Base-by-base conservation (phyloP, 495 filamentous ascomycete species). In the Collariella sp. region DNA sequence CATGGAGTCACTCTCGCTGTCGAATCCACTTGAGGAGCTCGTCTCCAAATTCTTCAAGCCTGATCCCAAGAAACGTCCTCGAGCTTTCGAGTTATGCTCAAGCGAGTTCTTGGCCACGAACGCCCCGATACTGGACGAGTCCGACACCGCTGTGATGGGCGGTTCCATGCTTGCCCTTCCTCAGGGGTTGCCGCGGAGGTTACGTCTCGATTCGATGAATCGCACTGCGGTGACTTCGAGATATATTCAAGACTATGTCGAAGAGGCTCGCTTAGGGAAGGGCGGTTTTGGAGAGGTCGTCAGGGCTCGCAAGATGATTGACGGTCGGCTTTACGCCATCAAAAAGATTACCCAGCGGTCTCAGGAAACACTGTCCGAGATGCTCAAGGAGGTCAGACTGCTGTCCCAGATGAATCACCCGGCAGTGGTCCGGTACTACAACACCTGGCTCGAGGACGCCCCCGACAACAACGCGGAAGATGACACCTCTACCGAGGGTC, bases 231-330 rank as follows among this genome's bases (percentile, higher is more conserved):
- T 67, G 3, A 74, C 78, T 24, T 91, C 88, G 1, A 78, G 89
- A 41, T 98, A 96, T 62, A 76, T 74, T 31, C 84, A 85, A 62
- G 94, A 97, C 61, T 98, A 94, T 64, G 83, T 87, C 19, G 91
- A 97, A 68, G 82, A 88, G 54, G 90, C 88, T 16, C 82, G 85
- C 2, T 74, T 98, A 18, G 93, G 94, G 23, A 93, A 88, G 69
- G 93, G 93, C 15, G 94, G 91, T 2, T 98, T 94, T 68, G 93
- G 94, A 26, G 87, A 96, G 70, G 93, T 98, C n/a, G 89, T 98
- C 40, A 90, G 91, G 66, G 91, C 93, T 7, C 80, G 94, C 52
- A 95, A 96, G 62, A 94, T 90, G 68, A 79, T 96, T 7, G 91
- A 97, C 69, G 88, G 88, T 9, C 85, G 87, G 48, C 81, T 94